A percentile compares a stretch with the other conserved stretches of the same genome.
These are phyloP conservation scores for Marasmius tenuissimus DNA, from an alignment of 1,284 basidiomycete genomes.

Conservation along the genomic window DNA sequence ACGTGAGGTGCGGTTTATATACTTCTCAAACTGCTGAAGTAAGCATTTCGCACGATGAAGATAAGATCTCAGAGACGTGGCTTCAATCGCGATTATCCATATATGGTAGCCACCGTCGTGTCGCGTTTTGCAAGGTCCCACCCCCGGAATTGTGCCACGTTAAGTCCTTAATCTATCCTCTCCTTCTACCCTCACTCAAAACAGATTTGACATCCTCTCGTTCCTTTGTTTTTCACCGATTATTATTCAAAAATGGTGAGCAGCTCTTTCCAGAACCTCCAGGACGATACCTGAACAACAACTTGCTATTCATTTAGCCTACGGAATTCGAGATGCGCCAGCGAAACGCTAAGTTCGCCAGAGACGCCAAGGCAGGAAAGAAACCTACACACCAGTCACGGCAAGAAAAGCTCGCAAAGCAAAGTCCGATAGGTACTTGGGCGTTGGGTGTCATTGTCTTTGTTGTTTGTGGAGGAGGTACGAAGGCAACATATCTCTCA, in stretches of 20 bases:
- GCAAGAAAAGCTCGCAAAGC: slow-evolving; percentile 66
- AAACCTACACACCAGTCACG: slow-evolving; percentile 71
- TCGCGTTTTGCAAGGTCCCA: background rate
- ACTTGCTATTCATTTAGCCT: slow-evolving; percentile 35
- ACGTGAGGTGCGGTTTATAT: background rate
- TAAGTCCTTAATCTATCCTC: background rate
- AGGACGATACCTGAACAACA: background rate
- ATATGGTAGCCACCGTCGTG: background rate
- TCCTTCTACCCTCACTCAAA: background rate
- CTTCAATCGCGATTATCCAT: background rate
- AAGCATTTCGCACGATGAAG: background rate
- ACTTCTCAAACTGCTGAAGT: background rate
- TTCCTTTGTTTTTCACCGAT: background rate
- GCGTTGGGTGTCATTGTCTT: slow-evolving; percentile 68
- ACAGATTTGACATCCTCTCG: background rate
- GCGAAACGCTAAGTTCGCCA: slow-evolving; percentile 76
- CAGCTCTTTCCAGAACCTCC: background rate
- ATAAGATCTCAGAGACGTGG: background rate
- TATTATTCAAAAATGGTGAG: background rate
- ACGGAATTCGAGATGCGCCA: slow-evolving; percentile 79
- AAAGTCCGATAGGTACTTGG: slow-evolving; percentile 71
- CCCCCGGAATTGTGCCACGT: background rate
- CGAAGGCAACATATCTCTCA: slow-evolving; percentile 25
- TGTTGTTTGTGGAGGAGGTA: slow-evolving; percentile 76
- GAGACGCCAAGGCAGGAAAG: slow-evolving; percentile 68